Conservation (phyloP, 108 stramenopile genomes). For the Skeletonema grethae region DNA sequence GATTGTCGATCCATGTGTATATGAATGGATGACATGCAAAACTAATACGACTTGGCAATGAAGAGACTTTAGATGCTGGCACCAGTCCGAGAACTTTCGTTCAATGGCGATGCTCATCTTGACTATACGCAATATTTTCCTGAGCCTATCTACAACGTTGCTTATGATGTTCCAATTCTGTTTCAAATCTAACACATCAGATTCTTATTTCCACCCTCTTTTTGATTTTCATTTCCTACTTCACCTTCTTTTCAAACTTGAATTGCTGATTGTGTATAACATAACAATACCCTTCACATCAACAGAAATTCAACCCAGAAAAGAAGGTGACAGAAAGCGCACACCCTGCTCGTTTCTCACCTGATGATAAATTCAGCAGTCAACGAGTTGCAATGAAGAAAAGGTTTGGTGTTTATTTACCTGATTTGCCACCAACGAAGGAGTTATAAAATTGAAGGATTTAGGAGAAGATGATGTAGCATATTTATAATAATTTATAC, state of each 20-base stretch:
- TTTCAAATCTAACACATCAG: background rate
- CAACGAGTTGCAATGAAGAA: conserved; percentile 97
- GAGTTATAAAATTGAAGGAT: conserved; percentile 52
- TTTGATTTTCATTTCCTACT: background rate
- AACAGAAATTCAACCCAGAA: conserved; percentile 86
- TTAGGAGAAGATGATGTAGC: background rate
- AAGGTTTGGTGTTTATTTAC: conserved; percentile 95
- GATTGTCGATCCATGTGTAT: background rate
- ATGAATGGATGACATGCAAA: background rate
- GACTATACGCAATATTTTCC: background rate
- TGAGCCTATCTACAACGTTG: background rate
- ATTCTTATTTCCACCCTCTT: background rate
- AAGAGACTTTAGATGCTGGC: conserved; percentile 47
- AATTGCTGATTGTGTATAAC: background rate
- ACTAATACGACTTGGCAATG: conserved; percentile 19
- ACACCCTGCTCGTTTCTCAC: conserved; percentile 97
- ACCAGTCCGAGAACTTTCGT: conserved; percentile 36
- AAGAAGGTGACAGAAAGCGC: conserved; percentile 91
- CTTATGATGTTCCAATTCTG: background rate
- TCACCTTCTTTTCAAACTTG: background rate
- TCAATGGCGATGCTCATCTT: conserved; percentile 4
- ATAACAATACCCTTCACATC: conserved; percentile 4
- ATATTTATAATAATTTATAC: conserved; percentile 1
- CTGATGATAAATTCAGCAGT: conserved; percentile 98
- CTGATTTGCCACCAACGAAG: conserved; percentile 76